Percentiles rank a stretch among this genome's conserved stretches.
Conservation (phyloP, 306 rosid genomes). For the Glycine soja region DNA sequence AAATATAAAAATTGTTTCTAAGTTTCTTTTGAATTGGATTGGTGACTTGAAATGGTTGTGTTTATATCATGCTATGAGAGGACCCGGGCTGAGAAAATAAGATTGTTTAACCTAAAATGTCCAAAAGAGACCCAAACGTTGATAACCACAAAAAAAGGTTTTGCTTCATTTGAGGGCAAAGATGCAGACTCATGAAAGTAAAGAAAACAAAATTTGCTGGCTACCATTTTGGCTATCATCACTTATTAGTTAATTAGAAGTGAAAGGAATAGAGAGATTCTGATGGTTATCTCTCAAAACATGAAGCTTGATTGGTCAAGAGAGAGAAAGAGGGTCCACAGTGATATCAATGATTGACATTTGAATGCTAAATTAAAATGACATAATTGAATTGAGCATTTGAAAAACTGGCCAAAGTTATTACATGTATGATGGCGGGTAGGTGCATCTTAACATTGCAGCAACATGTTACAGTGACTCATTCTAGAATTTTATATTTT, state of each 20-base stretch:
- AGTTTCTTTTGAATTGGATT: background rate
- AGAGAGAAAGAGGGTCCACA: slow-evolving; percentile 27
- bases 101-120: slow-evolving; percentile 12
- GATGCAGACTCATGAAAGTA: slow-evolving; percentile 31
- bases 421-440: background rate
- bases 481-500: too few species aligned
- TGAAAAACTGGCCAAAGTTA: background rate
- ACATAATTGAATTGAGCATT: background rate
- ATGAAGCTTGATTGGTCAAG: slow-evolving; percentile 5
- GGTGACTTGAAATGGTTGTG: slow-evolving; percentile 8
- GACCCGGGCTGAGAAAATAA: background rate
- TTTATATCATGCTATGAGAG: background rate
- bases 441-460: slow-evolving; percentile 2
- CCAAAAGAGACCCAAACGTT: slow-evolving; percentile 31
- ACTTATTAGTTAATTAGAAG: background rate
- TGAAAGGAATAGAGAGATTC: slow-evolving; percentile 29
- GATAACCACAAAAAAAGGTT: background rate
- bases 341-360: slow-evolving; percentile 20
- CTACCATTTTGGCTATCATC: slow-evolving; percentile 44
- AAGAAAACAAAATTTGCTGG: slow-evolving; percentile 46
- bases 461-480: background rate
- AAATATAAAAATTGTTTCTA: background rate
- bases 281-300: slow-evolving; percentile 9
- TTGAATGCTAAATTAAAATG: background rate
- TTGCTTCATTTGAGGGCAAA: slow-evolving; percentile 49